Evolutionary conservation across 2,329 filamentous ascomycete genomes (phyloP), one percentile per base, ranked within the genome.

Genomic region (Ascochyta clinopodiicola): DNA sequence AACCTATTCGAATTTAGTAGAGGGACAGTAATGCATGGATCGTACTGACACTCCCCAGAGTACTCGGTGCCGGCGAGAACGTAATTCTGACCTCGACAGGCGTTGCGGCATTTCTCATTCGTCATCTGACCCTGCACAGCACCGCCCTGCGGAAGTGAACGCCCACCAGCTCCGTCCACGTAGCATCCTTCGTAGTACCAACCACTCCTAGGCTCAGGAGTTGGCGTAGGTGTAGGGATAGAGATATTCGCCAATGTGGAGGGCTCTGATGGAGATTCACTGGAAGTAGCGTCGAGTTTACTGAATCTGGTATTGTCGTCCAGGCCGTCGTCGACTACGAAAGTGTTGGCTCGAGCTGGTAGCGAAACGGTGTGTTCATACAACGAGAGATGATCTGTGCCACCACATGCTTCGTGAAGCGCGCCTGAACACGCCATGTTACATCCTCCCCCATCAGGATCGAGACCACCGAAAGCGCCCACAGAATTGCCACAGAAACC

Each of bases 401-500:
- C 57, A 40, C 70, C 71, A 49, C 72, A 73, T 15, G 54, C 55
- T 51, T 73, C 59, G 7, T 58, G 61, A 10, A 47, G 24, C 27
- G 66, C 65, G 1, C 69, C 70, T 36, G 59, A 42, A 32, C 70
- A 75, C 3, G 62, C 44, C 60, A 68, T 70, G 19, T 55, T 66
- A 49, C 71, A 75, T 21, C 40, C 45, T 21, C 39, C 51, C 21
- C 53, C 58, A 49, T 44, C 44, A 2, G 47, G 29, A 37, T 56
- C 56, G 12, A 37, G 55, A 5, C 60, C 61, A 22, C 63, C 62
- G n/a, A 57, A 38, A 15, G 45, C 56, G 13, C 51, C 55, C 36
- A 70, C 66, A 19, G 63, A 57, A 47, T 73, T 57, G 24, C 59
- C 60, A 43, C 70, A 74, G 32, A 66, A 71, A 49, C 73, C 73